phyloP scores from a whole-genome alignment of 495 filamentous ascomycete species.

The Neurospora sp. region DNA sequence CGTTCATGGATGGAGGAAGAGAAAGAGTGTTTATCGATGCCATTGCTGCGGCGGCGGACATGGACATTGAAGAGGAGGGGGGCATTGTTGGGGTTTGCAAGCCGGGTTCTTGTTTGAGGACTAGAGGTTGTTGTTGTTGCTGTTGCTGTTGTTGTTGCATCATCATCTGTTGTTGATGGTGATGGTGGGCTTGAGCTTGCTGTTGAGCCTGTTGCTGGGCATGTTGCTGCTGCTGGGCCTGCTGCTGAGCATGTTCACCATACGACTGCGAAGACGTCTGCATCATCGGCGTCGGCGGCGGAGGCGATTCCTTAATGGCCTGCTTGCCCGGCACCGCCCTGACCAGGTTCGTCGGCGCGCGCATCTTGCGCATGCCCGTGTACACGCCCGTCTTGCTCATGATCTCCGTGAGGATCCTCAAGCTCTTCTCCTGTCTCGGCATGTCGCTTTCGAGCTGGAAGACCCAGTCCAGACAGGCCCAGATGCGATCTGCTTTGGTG shows the following conservation, averaged over 20 bases:
- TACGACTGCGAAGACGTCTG: not conserved
- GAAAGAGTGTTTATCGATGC: not conserved
- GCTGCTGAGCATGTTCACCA: not conserved
- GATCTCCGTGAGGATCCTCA: slow-evolving; percentile 32
- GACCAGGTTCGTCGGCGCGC: slow-evolving; percentile 28
- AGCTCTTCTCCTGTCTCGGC: slow-evolving; percentile 28
- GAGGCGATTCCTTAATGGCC: slow-evolving; percentile 27
- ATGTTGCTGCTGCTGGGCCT: not conserved
- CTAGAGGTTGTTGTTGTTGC: not conserved
- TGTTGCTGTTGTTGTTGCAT: not conserved
- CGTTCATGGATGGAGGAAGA: not conserved
- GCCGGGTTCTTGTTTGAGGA: slow-evolving; percentile 1
- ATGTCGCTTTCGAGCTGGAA: slow-evolving; percentile 47
- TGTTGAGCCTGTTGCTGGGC: not conserved
- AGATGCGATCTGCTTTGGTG: slow-evolving; percentile 49
- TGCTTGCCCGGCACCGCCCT: slow-evolving; percentile 27
- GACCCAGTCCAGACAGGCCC: slow-evolving; percentile 60
- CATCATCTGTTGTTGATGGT: slow-evolving; percentile 9
- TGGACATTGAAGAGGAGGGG: not conserved
- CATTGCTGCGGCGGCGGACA: not conserved
- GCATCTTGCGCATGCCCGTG: slow-evolving; percentile 34
- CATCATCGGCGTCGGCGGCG: slow-evolving; percentile 2
- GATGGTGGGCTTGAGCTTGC: not conserved
- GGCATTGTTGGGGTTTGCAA: not conserved
- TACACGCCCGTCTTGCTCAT: slow-evolving; percentile 30